Conservation (phyloP, 495 filamentous ascomycete species). For the Podospora conica region DNA sequence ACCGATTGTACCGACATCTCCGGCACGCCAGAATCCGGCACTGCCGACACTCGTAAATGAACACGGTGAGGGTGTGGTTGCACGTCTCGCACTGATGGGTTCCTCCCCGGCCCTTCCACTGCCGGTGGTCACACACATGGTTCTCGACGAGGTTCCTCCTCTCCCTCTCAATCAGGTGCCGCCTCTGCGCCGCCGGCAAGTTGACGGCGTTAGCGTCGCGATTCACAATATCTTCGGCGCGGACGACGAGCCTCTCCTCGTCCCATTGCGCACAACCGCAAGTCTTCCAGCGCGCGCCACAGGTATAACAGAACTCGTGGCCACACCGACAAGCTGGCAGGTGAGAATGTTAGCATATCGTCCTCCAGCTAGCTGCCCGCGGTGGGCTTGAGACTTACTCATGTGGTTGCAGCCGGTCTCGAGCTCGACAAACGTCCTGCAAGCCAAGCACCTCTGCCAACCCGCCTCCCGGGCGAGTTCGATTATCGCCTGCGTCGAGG, state of each 20-base stretch:
- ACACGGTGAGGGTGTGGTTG: conserved; percentile 14
- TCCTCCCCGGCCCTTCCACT: conserved; percentile 18
- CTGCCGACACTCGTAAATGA: conserved; percentile 29
- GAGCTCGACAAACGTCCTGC: conserved; percentile 37
- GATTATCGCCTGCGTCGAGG: conserved; percentile 28
- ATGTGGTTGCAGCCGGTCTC: conserved; percentile 46
- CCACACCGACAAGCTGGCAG: conserved; percentile 41
- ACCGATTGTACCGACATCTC: conserved; percentile 22
- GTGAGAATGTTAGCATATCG: not conserved
- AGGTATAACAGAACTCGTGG: conserved; percentile 54
- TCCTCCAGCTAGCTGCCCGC: not conserved
- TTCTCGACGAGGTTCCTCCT: conserved; percentile 16
- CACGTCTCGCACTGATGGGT: conserved; percentile 24
- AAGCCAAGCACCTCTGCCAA: conserved; percentile 41
- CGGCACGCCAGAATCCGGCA: conserved; percentile 27
- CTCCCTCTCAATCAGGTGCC: conserved; percentile 5
- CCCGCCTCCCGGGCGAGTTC: conserved; percentile 29
- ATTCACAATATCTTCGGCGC: conserved; percentile 8
- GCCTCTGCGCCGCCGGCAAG: not conserved
- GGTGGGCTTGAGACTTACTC: conserved; percentile 10
- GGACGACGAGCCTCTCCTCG: conserved; percentile 2
- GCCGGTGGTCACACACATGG: conserved; percentile 24
- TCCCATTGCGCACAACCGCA: conserved; percentile 37
- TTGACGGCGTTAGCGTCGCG: not conserved
- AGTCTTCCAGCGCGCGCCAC: conserved; percentile 45